phyloP scores from a whole-genome alignment of 2,329 filamentous ascomycete species.

The Ceratocystis papillata region DNA sequence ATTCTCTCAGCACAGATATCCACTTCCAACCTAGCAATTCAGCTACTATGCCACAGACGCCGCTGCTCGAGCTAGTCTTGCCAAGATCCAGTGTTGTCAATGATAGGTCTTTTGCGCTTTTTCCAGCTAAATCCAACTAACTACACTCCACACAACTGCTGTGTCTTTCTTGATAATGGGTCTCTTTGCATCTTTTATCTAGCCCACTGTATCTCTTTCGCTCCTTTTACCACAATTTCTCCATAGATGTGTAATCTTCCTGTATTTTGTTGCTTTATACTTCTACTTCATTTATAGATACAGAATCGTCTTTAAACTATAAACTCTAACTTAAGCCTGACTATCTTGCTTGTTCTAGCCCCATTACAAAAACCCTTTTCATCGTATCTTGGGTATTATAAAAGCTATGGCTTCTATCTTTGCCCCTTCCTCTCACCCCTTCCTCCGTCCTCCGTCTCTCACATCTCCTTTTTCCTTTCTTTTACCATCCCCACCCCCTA shows the following conservation, averaged over 20 bases:
- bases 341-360: neutral
- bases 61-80: neutral
- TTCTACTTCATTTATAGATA: neutral
- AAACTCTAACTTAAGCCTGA: neutral
- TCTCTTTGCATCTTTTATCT: neutral
- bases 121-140: neutral
- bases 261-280: neutral
- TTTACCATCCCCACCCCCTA: neutral
- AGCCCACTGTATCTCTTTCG: neutral
- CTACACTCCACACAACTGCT: neutral
- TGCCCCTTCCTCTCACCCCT: neutral
- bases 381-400: neutral
- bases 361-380: neutral
- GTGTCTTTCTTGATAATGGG: neutral
- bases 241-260: neutral
- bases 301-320: neutral
- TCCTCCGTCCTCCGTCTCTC: neutral
- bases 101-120: neutral
- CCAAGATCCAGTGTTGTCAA: neutral
- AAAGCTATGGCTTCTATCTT: neutral
- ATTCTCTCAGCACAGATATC: neutral
- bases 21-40: neutral
- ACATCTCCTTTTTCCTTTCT: neutral
- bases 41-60: neutral
- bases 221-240: neutral